phyloP scores from a whole-genome alignment of 1,284 basidiomycete species.

The Rhodotorula sp. region DNA sequence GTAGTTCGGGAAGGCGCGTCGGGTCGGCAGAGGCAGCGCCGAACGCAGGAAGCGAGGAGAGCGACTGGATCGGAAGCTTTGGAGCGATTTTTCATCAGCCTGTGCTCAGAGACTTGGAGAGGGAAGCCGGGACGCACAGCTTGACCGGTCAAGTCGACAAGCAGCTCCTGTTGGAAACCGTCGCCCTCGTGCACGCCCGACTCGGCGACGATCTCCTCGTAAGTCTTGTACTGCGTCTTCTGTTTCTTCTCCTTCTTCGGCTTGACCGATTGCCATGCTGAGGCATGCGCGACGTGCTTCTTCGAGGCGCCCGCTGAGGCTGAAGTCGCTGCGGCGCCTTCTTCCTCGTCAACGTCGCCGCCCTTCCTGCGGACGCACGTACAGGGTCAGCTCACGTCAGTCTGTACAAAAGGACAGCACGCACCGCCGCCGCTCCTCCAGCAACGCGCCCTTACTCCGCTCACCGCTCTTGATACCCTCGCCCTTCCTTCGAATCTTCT shows the following conservation, averaged over 20 bases:
- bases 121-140: conserved; percentile 59
- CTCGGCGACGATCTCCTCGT: conserved; percentile 88
- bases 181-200: conserved; percentile 54
- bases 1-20: conserved; percentile 86
- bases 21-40: conserved; percentile 61
- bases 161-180: conserved; percentile 63
- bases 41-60: conserved; percentile 28
- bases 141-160: conserved; percentile 90
- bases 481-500: conserved; percentile 35
- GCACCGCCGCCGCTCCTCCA: conserved; percentile 54
- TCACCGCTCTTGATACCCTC: conserved; percentile 30
- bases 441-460: conserved; percentile 30
- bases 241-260: conserved; percentile 65
- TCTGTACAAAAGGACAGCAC: conserved; percentile 42
- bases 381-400: not conserved
- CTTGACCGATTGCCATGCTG: conserved; percentile 47
- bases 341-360: conserved; percentile 65
- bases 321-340: conserved; percentile 54
- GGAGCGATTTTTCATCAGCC: conserved; percentile 2
- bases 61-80: conserved; percentile 30
- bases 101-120: too few relatives aligned
- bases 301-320: not conserved
- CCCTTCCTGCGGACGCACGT: conserved; percentile 51
- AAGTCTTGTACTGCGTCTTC: conserved; percentile 81
- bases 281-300: conserved; percentile 51